phyloP scores from a whole-genome alignment of 202 grass and related monocot species.

The Sporobolus alterniflorus region DNA sequence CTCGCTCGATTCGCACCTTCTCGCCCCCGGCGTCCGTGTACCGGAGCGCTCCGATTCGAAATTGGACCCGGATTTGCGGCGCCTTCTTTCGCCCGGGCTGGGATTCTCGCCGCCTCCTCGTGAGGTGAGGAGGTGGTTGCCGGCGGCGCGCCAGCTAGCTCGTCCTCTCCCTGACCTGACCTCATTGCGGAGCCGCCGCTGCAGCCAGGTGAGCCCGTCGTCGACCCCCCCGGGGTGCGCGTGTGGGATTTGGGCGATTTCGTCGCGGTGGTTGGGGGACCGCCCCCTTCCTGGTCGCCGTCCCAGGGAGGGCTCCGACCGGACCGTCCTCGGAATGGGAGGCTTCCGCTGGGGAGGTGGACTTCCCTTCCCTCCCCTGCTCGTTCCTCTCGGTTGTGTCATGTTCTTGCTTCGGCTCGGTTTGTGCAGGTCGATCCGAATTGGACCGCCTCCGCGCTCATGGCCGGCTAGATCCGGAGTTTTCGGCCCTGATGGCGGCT shows the following conservation, averaged over 20 bases:
- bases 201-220: conserved; percentile 35
- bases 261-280: conserved; percentile 25
- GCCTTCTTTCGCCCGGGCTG: not conserved
- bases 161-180: not conserved
- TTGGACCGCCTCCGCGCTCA: conserved; percentile 26
- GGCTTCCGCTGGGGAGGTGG: conserved; percentile 6
- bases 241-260: conserved; percentile 35
- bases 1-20: conserved; percentile 10
- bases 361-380: conserved; percentile 3
- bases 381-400: not conserved
- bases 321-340: conserved; percentile 48
- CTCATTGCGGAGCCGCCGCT: conserved; percentile 24
- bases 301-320: conserved; percentile 11
- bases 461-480: conserved; percentile 38
- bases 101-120: not conserved
- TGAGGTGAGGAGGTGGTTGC: not conserved
- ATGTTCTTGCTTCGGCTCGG: conserved; percentile 15
- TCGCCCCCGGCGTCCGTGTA: not conserved
- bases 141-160: not conserved
- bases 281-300: conserved; percentile 4
- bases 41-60: not conserved
- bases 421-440: conserved; percentile 52
- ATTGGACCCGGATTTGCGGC: conserved; percentile 29
- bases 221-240: conserved; percentile 4
- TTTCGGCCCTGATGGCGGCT: conserved; percentile 59